Conservation (phyloP, 148 eudicot species). For the Chenopodium formosanum region DNA sequence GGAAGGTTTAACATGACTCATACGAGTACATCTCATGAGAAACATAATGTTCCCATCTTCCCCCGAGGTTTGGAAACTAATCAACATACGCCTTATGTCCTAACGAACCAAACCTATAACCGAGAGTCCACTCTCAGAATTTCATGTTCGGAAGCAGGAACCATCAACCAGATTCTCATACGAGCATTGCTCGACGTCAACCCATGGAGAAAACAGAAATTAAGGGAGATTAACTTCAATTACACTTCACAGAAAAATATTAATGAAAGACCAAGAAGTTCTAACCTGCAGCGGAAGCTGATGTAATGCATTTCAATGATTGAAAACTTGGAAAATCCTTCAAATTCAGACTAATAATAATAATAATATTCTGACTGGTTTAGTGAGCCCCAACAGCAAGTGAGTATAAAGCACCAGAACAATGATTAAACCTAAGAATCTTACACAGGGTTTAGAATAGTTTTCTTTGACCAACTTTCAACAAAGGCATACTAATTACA, state of each 20-base stretch:
- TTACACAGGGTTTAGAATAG: not conserved
- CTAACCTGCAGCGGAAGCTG: not conserved
- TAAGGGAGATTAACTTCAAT: not conserved
- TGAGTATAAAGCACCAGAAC: conserved; percentile 15
- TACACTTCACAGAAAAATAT: not conserved
- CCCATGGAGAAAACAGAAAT: not conserved
- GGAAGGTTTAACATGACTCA: not conserved
- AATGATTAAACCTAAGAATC: conserved; percentile 19
- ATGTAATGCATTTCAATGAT: conserved; percentile 15
- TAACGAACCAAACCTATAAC: too few species aligned
- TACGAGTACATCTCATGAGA: too few species aligned
- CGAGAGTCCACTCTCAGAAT: not conserved
- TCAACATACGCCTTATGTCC: too few species aligned
- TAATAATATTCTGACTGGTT: not conserved
- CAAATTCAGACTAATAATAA: not conserved
- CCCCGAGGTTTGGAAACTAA: too few species aligned
- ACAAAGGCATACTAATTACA: not conserved
- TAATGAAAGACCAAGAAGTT: not conserved
- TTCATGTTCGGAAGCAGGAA: not conserved
- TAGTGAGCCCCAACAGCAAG: not conserved
- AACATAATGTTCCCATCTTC: too few species aligned
- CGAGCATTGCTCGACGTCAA: too few species aligned
- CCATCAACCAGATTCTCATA: not conserved
- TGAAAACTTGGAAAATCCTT: not conserved
- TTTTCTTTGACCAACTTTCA: conserved; percentile 17